Percentiles rank a stretch among this genome's conserved stretches.
Conservation (phyloP, 1,284 basidiomycete species). For the Cutaneotrichosporon spelunceum region DNA sequence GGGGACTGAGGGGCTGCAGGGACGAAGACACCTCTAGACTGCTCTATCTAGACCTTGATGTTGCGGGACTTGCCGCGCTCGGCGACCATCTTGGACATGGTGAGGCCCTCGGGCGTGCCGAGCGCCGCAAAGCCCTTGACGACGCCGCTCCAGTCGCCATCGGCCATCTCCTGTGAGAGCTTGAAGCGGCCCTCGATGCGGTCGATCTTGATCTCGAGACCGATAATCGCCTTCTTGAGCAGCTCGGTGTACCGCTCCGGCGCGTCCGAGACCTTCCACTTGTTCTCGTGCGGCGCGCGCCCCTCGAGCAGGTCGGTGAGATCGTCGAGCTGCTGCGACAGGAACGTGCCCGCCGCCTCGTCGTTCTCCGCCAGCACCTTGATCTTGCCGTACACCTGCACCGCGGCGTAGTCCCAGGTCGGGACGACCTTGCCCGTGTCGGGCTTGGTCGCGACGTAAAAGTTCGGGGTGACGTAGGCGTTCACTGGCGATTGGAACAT, state of each 20-base stretch:
- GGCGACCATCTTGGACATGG: constrained; percentile 43
- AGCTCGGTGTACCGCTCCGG: constrained; percentile 49
- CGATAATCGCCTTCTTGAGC: constrained; percentile 51
- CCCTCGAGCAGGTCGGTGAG: constrained; percentile 37
- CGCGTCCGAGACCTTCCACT: constrained; percentile 51
- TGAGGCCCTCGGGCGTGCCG: constrained; percentile 33
- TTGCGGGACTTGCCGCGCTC: constrained; percentile 25
- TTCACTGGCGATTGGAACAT: constrained; percentile 47
- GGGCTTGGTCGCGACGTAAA: constrained; percentile 49
- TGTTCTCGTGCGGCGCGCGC: constrained; percentile 14
- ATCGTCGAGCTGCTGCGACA: constrained; percentile 41
- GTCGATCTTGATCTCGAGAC: constrained; percentile 49
- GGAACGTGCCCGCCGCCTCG: constrained; percentile 28
- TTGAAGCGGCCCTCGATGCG: constrained; percentile 52
- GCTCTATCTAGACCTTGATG: not conserved
- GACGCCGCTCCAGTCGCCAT: constrained; percentile 49
- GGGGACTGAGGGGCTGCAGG: too few relatives aligned
- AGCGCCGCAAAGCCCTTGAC: constrained; percentile 44
- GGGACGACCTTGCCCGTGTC: constrained; percentile 49
- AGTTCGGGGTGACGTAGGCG: constrained; percentile 49
- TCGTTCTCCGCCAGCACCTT: constrained; percentile 29
- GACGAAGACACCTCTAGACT: too few relatives aligned
- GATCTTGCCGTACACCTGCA: constrained; percentile 49
- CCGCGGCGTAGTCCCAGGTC: constrained; percentile 51
- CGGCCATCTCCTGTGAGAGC: constrained; percentile 49